Base-by-base conservation (phyloP, 148 eudicot species). In the Chenopodium berlandieri region DNA sequence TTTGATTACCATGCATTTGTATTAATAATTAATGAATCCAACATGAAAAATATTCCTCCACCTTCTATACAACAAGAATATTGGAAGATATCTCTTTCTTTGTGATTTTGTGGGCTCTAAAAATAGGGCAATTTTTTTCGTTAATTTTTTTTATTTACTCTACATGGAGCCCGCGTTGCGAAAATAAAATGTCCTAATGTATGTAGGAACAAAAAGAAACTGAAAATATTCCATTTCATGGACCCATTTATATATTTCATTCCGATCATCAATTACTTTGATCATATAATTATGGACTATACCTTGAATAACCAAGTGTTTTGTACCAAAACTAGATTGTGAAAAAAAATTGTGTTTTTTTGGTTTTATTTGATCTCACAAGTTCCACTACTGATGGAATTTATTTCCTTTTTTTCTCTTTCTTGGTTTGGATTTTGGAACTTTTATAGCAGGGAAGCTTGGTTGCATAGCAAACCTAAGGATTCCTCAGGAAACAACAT, bases 381-480 rank as follows among this genome's bases (percentile, higher is more conserved):
- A 10, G 46, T 78, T 75, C 72, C 87, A 84, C 90, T 89, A 85
- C 90, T 89, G 82, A 80, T 56, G 78, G 81, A 66, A 83, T 82
- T 85, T 86, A 82, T 86, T 84, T 81, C 66, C 20, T 56, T 32
- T 67, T 75, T 60, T 77, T 68, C 47, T 80, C 34, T 80, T 40
- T 54, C 56, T 65, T 22, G 80, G 32, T 87, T 22, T 27, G 6
- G 34, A 76, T 25, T 87, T 22, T 27, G 6, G 34, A 76, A 60
- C 73, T 83, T 85, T 88, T 88, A 85, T 83, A 90, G 93, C 86
- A 95, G 94, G 85, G 98, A 95, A 89, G 90, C 93, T 79, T 95
- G 98, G 97, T 82, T 95, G 94, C 90, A 90, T 87, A 94, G 94
- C 34, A 93, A 90, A 69, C 76, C 81, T 68, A 89, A 80, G 79